Percentiles rank a stretch among this genome's conserved stretches.
Conservation (phyloP, 106 monocot genomes). For the Allium cepa region DNA sequence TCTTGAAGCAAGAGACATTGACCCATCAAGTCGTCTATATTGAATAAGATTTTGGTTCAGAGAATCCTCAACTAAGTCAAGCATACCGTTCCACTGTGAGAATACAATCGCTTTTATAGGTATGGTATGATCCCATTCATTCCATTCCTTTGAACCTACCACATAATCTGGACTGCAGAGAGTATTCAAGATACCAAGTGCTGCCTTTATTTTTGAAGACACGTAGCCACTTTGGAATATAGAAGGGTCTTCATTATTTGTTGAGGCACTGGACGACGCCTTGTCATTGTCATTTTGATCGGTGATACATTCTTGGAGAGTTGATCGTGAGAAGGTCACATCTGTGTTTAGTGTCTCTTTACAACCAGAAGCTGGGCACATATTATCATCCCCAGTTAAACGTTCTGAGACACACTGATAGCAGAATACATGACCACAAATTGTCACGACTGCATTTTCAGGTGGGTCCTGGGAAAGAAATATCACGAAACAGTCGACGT, state of each 20-base stretch:
- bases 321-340: slow-evolving; percentile 58
- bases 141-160: not conserved
- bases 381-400: slow-evolving; percentile 60
- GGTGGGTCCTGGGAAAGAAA: slow-evolving; percentile 64
- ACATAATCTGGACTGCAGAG: slow-evolving; percentile 21
- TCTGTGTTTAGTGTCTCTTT: slow-evolving; percentile 40
- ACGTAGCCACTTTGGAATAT: slow-evolving; percentile 28
- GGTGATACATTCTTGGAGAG: slow-evolving; percentile 55
- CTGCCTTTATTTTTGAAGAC: slow-evolving; percentile 76
- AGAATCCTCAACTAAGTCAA: slow-evolving; percentile 71
- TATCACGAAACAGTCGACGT: no score
- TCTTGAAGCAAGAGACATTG: slow-evolving; percentile 69
- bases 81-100: slow-evolving; percentile 97
- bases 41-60: slow-evolving; percentile 59
- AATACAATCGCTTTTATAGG: slow-evolving; percentile 92
- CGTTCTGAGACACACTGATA: slow-evolving; percentile 82
- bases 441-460: slow-evolving; percentile 86
- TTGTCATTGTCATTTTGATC: slow-evolving; percentile 18
- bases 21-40: slow-evolving; percentile 85
- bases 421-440: slow-evolving; percentile 96
- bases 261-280: slow-evolving; percentile 16
- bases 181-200: slow-evolving; percentile 62
- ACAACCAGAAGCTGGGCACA: slow-evolving; percentile 66
- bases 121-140: slow-evolving; percentile 2
- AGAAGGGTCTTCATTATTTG: slow-evolving; percentile 26